A percentile compares a stretch with the other conserved stretches of the same genome.
Conservation (phyloP, 495 filamentous ascomycete species). For the Geoglossum glabrum region DNA sequence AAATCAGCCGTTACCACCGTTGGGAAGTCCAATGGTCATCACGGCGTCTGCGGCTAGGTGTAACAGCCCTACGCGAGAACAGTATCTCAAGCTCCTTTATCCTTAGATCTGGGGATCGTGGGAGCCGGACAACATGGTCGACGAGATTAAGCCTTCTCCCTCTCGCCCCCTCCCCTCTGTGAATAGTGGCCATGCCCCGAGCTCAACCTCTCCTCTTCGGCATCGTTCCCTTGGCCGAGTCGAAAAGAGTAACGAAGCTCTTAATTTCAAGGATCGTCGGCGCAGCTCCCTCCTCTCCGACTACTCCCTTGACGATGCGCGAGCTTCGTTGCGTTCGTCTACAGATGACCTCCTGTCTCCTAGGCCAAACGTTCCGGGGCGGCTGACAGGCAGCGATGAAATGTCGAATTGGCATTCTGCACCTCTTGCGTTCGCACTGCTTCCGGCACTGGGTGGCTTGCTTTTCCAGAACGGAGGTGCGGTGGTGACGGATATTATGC, state of each 20-base stretch:
- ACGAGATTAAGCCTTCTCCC: not conserved
- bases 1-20: not conserved
- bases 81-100: not conserved
- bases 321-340: slow-evolving; percentile 42
- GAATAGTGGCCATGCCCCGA: not conserved
- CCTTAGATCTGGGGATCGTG: not conserved
- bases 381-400: slow-evolving; percentile 19
- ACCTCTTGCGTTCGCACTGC: slow-evolving; percentile 59
- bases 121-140: not conserved
- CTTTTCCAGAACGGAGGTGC: slow-evolving; percentile 68
- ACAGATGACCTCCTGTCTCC: slow-evolving; percentile 59
- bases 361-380: slow-evolving; percentile 19
- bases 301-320: slow-evolving; percentile 42
- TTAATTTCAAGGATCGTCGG: slow-evolving; percentile 24
- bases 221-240: slow-evolving; percentile 24
- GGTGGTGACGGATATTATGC: slow-evolving; percentile 64
- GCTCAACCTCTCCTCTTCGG: slow-evolving; percentile 11
- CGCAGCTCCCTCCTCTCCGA: slow-evolving; percentile 63
- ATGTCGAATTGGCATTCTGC: slow-evolving; percentile 52
- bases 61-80: not conserved
- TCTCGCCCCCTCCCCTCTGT: not conserved
- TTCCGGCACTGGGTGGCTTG: slow-evolving; percentile 69
- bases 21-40: not conserved
- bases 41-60: not conserved
- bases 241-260: slow-evolving; percentile 21